Evolutionary conservation across 441 rosid species (phyloP).

Genomic region (Adansonia madagascariensis): DNA sequence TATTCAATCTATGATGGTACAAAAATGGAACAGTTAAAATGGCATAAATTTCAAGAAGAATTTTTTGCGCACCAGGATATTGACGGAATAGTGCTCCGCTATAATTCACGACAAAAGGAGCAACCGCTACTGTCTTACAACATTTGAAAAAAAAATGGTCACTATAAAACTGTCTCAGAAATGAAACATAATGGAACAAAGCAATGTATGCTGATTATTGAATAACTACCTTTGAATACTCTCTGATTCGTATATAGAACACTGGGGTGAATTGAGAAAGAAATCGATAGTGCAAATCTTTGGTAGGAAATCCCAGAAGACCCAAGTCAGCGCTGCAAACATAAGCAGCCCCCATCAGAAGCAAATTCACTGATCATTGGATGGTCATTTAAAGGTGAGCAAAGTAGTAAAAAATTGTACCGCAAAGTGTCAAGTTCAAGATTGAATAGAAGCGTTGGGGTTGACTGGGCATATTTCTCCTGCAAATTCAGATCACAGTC

Average conservation of each 20-base stretch:
- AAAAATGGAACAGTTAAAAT: conserved; percentile 3
- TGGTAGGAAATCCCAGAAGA: conserved; percentile 84
- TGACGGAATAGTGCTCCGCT: conserved; percentile 90
- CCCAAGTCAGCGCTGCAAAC: conserved; percentile 90
- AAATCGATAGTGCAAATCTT: conserved; percentile 90
- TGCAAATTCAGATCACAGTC: conserved; percentile 45
- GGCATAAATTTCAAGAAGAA: conserved; percentile 5
- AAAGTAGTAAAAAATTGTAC: conserved; percentile 43
- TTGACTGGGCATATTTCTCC: conserved; percentile 75
- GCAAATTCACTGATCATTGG: conserved; percentile 23
- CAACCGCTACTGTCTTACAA: conserved; percentile 84
- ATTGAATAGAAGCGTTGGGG: conserved; percentile 84
- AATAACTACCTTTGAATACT: conserved; percentile 82
- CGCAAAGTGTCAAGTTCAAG: conserved; percentile 95
- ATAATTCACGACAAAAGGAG: conserved; percentile 86
- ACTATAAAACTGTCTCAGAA: conserved; percentile 32
- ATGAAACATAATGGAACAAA: conserved; percentile 16
- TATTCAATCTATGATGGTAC: conserved; percentile 12
- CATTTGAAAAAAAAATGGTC: conserved; percentile 34
- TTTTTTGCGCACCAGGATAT: conserved; percentile 69
- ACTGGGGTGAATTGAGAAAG: conserved; percentile 85
- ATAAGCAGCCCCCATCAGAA: conserved; percentile 27
- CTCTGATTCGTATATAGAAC: conserved; percentile 84
- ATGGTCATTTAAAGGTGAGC: conserved; percentile 19
- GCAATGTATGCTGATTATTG: conserved; percentile 24